phyloP scores from a whole-genome alignment of 306 rosid genomes.

The Casuarina glauca region DNA sequence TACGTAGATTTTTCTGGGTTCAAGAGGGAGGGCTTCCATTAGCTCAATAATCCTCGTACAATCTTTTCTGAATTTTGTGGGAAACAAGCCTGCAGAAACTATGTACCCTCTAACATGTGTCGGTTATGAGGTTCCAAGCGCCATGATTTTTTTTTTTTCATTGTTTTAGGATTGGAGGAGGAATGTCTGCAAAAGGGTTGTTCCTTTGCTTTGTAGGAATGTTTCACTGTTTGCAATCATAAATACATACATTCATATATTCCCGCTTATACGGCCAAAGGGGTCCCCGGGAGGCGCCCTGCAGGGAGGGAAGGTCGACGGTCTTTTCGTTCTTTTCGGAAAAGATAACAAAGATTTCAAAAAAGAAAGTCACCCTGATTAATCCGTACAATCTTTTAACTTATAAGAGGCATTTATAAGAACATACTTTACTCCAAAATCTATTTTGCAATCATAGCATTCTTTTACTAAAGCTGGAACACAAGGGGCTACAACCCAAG shows the following conservation, averaged over 20 bases:
- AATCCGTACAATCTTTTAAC: too few relatives aligned
- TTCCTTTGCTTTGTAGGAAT: neutral
- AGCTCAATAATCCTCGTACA: neutral
- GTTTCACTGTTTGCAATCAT: neutral
- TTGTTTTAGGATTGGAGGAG: neutral
- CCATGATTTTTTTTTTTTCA: neutral
- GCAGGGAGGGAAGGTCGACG: too few relatives aligned
- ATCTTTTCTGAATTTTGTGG: neutral
- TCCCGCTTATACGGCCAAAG: neutral
- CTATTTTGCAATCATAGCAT: neutral
- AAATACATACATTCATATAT: neutral
- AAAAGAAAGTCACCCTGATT: neutral
- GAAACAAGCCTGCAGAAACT: neutral
- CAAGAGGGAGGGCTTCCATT: neutral
- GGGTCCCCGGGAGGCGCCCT: neutral
- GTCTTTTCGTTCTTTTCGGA: neutral
- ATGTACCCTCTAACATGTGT: neutral
- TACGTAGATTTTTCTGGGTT: neutral
- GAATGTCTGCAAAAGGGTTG: conserved; percentile 3
- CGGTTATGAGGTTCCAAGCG: too few relatives aligned
- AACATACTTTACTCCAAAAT: too few relatives aligned
- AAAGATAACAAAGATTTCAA: neutral
- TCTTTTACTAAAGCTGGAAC: neutral
- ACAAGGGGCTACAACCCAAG: neutral
- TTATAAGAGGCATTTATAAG: neutral